Percentiles rank a stretch among this genome's conserved stretches.
phyloP scores from a whole-genome alignment of 1,139 yeast species.

The Sugiyamaella sp. region DNA sequence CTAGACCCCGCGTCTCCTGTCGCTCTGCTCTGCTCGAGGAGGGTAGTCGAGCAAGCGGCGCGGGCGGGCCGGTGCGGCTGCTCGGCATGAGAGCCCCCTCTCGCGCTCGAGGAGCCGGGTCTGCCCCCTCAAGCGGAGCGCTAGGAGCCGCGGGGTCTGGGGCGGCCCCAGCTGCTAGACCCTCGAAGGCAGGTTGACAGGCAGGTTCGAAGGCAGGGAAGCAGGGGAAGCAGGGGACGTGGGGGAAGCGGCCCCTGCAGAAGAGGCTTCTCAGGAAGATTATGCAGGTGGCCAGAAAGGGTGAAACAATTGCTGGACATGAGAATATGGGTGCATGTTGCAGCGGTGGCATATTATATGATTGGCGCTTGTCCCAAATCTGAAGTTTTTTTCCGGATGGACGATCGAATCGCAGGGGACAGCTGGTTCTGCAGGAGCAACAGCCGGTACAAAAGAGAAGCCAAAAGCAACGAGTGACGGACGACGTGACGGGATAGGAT shows the following conservation, averaged over 20 bases:
- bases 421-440: neutral
- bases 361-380: neutral
- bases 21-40: neutral
- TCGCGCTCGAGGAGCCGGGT: neutral
- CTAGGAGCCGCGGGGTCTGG: neutral
- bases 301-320: neutral
- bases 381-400: slow-evolving; percentile 2
- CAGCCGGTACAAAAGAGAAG: neutral
- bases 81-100: too few species aligned
- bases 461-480: neutral
- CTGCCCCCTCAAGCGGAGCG: neutral
- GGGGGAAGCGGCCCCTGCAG: neutral
- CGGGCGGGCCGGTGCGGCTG: too few species aligned
- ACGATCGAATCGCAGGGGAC: neutral
- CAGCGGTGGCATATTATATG: neutral
- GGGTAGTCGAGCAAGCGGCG: too few species aligned
- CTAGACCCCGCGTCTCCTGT: neutral
- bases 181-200: neutral
- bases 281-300: neutral
- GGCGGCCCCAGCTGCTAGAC: slow-evolving; percentile 4
- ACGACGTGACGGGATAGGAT: neutral
- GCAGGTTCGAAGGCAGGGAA: neutral
- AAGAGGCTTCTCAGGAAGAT: neutral
- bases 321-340: neutral
- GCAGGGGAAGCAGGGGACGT: neutral